These are phyloP conservation scores for Coemansia sp. DNA, from an alignment of 192 early-diverging fungal genomes.

Conservation along the genomic window DNA sequence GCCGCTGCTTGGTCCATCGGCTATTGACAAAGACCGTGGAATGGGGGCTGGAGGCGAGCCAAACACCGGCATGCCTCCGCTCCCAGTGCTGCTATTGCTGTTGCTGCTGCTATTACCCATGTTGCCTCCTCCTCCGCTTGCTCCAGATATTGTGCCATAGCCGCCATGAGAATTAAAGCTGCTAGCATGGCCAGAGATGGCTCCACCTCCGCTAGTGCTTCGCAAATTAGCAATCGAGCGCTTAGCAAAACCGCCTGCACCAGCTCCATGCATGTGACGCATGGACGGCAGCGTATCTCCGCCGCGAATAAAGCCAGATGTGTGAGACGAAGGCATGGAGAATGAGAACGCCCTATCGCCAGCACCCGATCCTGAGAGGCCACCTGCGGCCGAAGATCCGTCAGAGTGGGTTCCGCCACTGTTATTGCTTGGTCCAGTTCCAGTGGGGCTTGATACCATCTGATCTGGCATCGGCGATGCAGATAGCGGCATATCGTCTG, in stretches of 20 bases:
- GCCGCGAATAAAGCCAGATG: conserved; percentile 29
- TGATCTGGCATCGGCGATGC: conserved; percentile 7
- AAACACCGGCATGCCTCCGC: conserved; percentile 18
- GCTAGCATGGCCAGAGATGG: not conserved
- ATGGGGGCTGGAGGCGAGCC: conserved; percentile 50
- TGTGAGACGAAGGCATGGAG: conserved; percentile 17
- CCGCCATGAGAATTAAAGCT: not conserved
- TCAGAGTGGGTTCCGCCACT: not conserved
- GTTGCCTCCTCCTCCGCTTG: not conserved
- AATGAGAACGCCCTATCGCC: conserved; percentile 39
- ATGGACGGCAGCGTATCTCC: conserved; percentile 28
- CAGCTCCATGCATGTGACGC: conserved; percentile 19
- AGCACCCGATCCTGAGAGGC: not conserved
- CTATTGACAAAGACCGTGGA: conserved; percentile 39
- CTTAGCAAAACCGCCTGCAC: conserved; percentile 41
- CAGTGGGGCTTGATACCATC: not conserved
- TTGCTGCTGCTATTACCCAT: conserved; percentile 6
- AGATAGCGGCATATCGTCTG: not conserved
- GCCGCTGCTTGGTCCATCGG: conserved; percentile 22
- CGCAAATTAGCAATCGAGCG: conserved; percentile 54
- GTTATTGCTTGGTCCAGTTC: not conserved
- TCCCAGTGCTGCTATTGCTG: not conserved
- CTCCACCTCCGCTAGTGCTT: conserved; percentile 1
- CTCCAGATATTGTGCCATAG: not conserved
- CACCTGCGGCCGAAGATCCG: not conserved